Percentiles rank a stretch among this genome's conserved stretches.
These are phyloP conservation scores for Peterozyma xylosa DNA, from an alignment of 805 yeast species.

Conservation along the genomic window DNA sequence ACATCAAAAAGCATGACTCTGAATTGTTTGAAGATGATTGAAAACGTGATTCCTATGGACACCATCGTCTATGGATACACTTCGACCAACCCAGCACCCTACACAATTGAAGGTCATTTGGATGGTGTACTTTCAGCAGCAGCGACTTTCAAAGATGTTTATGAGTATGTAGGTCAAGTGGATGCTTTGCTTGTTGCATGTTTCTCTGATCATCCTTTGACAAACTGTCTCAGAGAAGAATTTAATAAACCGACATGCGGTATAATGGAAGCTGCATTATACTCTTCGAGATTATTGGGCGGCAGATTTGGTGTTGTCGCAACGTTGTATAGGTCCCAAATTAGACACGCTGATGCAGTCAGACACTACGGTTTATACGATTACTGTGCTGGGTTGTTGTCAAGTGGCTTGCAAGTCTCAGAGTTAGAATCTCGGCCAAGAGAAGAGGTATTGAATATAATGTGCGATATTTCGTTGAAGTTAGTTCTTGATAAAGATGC, in stretches of 20 bases:
- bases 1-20: constrained; percentile 21
- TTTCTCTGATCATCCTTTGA: constrained; percentile 27
- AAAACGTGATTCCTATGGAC: constrained; percentile 20
- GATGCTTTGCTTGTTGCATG: constrained; percentile 27
- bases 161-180: constrained; percentile 17
- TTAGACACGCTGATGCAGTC: constrained; percentile 23
- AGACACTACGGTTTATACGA: constrained; percentile 20
- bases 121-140: constrained; percentile 26
- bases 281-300: constrained; percentile 23
- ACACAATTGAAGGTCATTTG: constrained; percentile 24
- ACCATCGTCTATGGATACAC: constrained; percentile 24
- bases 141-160: constrained; percentile 21
- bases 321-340: constrained; percentile 21
- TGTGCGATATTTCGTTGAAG: constrained; percentile 17
- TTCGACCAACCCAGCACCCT: constrained; percentile 18
- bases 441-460: constrained; percentile 18
- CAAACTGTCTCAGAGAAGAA: constrained; percentile 25
- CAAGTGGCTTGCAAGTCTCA: constrained; percentile 23
- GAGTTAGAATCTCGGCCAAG: constrained; percentile 24
- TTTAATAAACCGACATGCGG: constrained; percentile 25
- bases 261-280: constrained; percentile 26
- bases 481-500: constrained; percentile 21
- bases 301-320: constrained; percentile 25
- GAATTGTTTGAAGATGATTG: constrained; percentile 23
- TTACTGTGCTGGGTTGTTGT: constrained; percentile 24